Percentiles rank a stretch among this genome's conserved stretches.
These are phyloP conservation scores for Vachellia pachyceras DNA, from an alignment of 306 rosid genomes.

Conservation along the genomic window DNA sequence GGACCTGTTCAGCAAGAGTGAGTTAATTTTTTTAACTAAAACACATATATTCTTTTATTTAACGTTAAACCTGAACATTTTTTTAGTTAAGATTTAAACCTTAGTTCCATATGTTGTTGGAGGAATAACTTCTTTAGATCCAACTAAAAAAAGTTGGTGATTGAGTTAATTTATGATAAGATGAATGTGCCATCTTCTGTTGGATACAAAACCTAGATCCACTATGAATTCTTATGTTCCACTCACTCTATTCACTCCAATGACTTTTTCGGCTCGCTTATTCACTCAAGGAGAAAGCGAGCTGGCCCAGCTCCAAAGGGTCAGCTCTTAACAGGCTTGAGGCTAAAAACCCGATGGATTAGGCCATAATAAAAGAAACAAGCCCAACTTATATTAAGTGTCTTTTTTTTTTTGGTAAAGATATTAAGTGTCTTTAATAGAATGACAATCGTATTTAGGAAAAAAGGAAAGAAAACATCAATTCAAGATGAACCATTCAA, in stretches of 20 bases:
- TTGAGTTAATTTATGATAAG: constrained; percentile 6
- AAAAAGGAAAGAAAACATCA: too few species aligned
- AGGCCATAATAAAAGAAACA: neutral
- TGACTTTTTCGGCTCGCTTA: too few species aligned
- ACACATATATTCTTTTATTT: too few species aligned
- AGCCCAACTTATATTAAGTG: neutral
- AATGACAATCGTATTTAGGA: too few species aligned
- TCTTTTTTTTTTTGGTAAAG: too few species aligned
- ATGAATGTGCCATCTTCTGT: neutral
- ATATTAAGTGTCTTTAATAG: too few species aligned
- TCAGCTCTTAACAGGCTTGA: neutral
- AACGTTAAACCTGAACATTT: too few species aligned
- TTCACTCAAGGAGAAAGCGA: neutral
- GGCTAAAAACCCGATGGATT: neutral
- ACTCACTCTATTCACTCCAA: neutral
- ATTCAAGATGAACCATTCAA: neutral
- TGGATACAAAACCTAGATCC: neutral
- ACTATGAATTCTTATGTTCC: neutral
- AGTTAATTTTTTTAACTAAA: too few species aligned
- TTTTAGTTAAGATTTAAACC: too few species aligned
- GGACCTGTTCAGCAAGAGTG: constrained; percentile 30
- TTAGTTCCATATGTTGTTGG: too few species aligned
- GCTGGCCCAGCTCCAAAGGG: neutral
- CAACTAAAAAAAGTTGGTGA: too few species aligned
- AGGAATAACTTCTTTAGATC: too few species aligned